Evolutionary conservation across 257 asterid genomes (phyloP).

Genomic region (Parsonsia alboflavescens): DNA sequence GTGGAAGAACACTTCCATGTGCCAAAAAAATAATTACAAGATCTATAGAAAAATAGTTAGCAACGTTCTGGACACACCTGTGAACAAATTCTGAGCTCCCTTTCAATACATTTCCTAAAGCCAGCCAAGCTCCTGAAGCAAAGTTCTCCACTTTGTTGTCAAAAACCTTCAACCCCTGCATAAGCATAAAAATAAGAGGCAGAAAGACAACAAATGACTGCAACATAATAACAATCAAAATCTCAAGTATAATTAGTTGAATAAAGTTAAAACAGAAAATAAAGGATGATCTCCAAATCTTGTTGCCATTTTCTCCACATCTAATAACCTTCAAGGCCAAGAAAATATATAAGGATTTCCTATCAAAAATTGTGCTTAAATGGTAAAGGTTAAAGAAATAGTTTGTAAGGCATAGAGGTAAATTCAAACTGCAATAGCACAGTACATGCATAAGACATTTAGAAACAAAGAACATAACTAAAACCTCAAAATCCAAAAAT

Average conservation of each 20-base stretch:
- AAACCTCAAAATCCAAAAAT: not conserved
- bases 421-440: not conserved
- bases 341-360: not conserved
- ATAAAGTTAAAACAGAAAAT: not conserved
- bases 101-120: constrained; percentile 90
- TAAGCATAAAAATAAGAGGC: not conserved
- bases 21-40: not conserved
- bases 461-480: not conserved
- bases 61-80: constrained; percentile 29
- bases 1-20: too few species aligned
- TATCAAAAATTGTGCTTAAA: not conserved
- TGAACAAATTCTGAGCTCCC: constrained; percentile 70
- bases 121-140: constrained; percentile 98
- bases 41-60: not conserved
- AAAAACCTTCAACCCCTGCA: constrained; percentile 84
- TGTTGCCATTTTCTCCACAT: not conserved
- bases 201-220: not conserved
- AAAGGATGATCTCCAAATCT: not conserved
- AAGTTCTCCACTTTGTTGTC: constrained; percentile 80
- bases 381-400: not conserved
- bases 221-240: not conserved
- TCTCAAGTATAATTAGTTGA: not conserved
- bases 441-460: not conserved
- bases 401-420: not conserved
- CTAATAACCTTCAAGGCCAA: not conserved